These are phyloP conservation scores for Fistulifera pelliculosa DNA, from an alignment of 108 stramenopile genomes.

Conservation along the genomic window DNA sequence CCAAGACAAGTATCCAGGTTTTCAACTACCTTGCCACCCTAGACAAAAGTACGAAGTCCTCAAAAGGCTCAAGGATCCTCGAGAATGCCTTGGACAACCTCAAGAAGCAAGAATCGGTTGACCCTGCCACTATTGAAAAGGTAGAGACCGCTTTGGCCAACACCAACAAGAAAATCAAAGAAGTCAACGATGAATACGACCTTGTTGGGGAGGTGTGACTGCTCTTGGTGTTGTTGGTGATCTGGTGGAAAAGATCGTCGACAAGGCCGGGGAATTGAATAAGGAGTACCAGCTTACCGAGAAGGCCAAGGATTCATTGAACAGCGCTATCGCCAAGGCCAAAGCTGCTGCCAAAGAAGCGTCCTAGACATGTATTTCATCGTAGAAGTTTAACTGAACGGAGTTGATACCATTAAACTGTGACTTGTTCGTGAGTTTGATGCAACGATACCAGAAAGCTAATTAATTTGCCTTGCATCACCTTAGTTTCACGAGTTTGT, in stretches of 20 bases:
- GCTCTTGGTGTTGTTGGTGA: constrained; percentile 82
- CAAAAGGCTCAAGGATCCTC: constrained; percentile 55
- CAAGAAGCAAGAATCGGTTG: constrained; percentile 51
- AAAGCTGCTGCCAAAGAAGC: constrained; percentile 36
- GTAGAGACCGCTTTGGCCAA: constrained; percentile 67
- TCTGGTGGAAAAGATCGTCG: constrained; percentile 78
- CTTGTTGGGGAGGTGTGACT: constrained; percentile 77
- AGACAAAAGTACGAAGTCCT: constrained; percentile 82
- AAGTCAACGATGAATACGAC: constrained; percentile 88
- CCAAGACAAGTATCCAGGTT: constrained; percentile 79
- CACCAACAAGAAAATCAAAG: constrained; percentile 67
- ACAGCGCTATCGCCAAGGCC: constrained; percentile 70
- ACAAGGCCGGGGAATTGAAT: constrained; percentile 76
- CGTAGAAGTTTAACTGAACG: no score
- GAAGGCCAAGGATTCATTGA: constrained; percentile 62
- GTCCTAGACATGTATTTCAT: no score
- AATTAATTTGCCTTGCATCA: no score
- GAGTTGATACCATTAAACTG: no score
- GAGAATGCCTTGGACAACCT: constrained; percentile 60
- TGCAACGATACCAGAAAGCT: no score
- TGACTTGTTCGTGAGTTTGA: no score
- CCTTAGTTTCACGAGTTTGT: no score
- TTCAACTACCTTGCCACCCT: constrained; percentile 83
- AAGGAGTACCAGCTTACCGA: constrained; percentile 77
- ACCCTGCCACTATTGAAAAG: constrained; percentile 66